These are phyloP conservation scores for Phtheirospermum japonicum DNA, from an alignment of 257 asterid species.

Conservation along the genomic window DNA sequence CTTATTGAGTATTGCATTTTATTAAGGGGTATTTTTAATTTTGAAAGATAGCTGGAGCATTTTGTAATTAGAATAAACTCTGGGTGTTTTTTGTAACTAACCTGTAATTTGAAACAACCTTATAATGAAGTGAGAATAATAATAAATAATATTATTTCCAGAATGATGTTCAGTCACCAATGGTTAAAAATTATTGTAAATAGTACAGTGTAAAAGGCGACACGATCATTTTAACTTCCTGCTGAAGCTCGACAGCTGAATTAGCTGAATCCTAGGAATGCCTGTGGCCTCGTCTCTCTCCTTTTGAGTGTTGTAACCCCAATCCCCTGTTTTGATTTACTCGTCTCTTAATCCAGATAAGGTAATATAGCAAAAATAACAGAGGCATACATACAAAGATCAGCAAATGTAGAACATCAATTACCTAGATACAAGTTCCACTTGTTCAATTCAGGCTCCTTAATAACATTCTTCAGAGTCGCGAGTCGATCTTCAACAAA, in stretches of 20 bases:
- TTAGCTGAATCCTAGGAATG: slow-evolving; percentile 59
- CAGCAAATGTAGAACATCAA: background rate
- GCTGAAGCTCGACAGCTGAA: slow-evolving; percentile 81
- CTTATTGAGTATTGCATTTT: no score
- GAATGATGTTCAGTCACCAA: slow-evolving; percentile 12
- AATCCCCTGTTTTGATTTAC: slow-evolving; percentile 58
- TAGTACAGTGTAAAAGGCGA: background rate
- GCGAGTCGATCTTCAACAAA: slow-evolving; percentile 94
- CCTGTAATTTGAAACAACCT: no score
- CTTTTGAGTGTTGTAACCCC: slow-evolving; percentile 88
- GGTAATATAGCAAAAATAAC: background rate
- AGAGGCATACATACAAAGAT: background rate
- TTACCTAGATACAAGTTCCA: slow-evolving; percentile 94
- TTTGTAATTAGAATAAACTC: background rate
- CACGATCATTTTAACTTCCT: slow-evolving; percentile 64
- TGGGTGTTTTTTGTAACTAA: no score
- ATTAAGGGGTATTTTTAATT: background rate
- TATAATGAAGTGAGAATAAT: no score
- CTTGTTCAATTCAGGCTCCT: slow-evolving; percentile 66
- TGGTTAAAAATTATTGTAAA: background rate
- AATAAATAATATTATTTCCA: background rate
- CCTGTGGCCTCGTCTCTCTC: slow-evolving; percentile 84
- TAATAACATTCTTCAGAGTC: slow-evolving; percentile 81
- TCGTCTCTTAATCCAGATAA: slow-evolving; percentile 25
- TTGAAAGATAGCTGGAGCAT: background rate